Evolutionary conservation across 345 rosid genomes (phyloP), one percentile per base, ranked within the genome.

Genomic region (Durio zibethinus): DNA sequence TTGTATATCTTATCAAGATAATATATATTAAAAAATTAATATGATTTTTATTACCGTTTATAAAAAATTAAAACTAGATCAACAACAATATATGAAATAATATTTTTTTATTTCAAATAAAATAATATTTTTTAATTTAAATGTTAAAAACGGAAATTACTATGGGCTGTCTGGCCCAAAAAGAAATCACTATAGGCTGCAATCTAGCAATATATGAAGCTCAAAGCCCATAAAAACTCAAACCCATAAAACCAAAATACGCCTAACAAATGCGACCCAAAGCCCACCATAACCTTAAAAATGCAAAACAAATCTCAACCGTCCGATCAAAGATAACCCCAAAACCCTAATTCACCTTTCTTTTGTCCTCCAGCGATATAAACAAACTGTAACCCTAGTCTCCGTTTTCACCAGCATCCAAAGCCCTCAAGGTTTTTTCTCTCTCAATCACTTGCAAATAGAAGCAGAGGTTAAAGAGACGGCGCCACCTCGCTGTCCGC

Each of bases 381-480:
- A 45, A 0, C 15, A 4, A 25, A 31, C 40, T 16, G 31, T 0
- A 21, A 15, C 42, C 57, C 27, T n/a, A 0, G 0, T 8, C 6
- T 16, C 20, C 7, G 8, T 3, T 16, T 43, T 36, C n/a, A 27
- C 5, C 48, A 15, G 35, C 52, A 15, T 33, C 59, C 23, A 45
- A 14, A 14, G 9, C 14, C 0, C 21, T 15, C n/a, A 54, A 53
- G 74, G 69, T 45, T 69, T 63, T 47, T 5, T 27, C 15, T 12
- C 35, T 59, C 7, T 7, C 10, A 50, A 45, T 11, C 18, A 50
- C 72, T 11, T 12, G 73, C 7, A 20, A 21, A 23, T 16, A 31
- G 1, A 18, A 5, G 5, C 53, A 5, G 89, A 76, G 91, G 92
- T 87, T 90, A 90, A 90, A 89, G 93, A 62, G 93, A 88, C 93